Evolutionary conservation across 257 asterid genomes (phyloP).

Genomic region (Nyctanthes arbortristis): DNA sequence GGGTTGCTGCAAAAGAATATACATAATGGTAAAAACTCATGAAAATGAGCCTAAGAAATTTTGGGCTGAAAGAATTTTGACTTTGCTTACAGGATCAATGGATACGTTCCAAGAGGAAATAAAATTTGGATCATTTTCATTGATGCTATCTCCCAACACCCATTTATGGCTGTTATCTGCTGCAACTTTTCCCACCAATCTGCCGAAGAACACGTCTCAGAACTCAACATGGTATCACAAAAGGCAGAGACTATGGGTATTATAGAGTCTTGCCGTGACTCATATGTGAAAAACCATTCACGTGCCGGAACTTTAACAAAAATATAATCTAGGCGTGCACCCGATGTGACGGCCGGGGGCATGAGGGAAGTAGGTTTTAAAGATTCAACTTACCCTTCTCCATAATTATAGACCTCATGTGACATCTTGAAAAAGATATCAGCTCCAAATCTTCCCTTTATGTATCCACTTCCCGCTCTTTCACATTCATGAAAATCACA

Average conservation of each 20-base stretch:
- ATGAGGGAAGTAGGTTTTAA: too few species aligned
- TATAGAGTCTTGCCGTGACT: too few species aligned
- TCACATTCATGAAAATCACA: constrained; percentile 72
- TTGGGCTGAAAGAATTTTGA: background rate
- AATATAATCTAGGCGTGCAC: too few species aligned
- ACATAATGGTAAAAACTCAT: background rate
- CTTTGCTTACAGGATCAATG: constrained; percentile 59
- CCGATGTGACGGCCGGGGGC: too few species aligned
- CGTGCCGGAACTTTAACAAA: too few species aligned
- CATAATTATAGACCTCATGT: constrained; percentile 78
- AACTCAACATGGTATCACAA: too few species aligned
- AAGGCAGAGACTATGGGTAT: too few species aligned
- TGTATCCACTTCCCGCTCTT: constrained; percentile 48
- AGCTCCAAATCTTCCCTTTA: constrained; percentile 66
- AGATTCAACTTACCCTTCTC: constrained; percentile 93
- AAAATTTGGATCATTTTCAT: constrained; percentile 54
- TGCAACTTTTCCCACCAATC: constrained; percentile 87
- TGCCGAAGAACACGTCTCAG: constrained; percentile 40
- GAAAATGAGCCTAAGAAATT: constrained; percentile 6
- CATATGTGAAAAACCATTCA: background rate
- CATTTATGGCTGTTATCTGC: constrained; percentile 81
- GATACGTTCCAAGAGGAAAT: constrained; percentile 70
- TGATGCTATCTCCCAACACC: constrained; percentile 64
- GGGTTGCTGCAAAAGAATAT: constrained; percentile 52
- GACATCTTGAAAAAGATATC: constrained; percentile 83